A percentile compares a stretch with the other conserved stretches of the same genome.
These are phyloP conservation scores for Solanum arcanum DNA, from an alignment of 257 asterid genomes.

Conservation along the genomic window DNA sequence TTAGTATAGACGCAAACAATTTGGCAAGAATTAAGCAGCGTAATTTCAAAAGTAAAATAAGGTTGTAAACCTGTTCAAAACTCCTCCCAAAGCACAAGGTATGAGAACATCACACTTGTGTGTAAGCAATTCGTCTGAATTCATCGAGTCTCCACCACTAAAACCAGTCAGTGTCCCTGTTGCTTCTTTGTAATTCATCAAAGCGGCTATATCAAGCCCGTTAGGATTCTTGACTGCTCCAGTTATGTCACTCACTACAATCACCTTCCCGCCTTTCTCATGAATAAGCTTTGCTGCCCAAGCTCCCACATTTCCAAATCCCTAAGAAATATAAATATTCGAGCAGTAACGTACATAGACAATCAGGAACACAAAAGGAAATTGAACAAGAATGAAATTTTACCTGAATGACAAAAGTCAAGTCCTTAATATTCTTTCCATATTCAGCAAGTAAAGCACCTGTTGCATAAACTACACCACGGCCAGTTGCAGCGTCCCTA, in stretches of 20 bases:
- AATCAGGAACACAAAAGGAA: neutral
- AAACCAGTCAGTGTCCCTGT: constrained; percentile 51
- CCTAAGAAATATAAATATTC: constrained; percentile 24
- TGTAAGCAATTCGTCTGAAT: constrained; percentile 51
- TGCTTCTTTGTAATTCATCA: constrained; percentile 51
- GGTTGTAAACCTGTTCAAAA: constrained; percentile 51
- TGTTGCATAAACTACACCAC: constrained; percentile 79
- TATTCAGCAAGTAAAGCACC: constrained; percentile 81
- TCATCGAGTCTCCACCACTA: constrained; percentile 58
- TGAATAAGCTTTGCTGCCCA: constrained; percentile 86
- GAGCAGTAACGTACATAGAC: neutral
- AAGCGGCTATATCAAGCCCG: constrained; percentile 66
- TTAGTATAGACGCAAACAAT: neutral
- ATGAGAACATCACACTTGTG: constrained; percentile 82
- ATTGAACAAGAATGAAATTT: neutral
- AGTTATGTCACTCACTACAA: constrained; percentile 84
- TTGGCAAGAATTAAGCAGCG: no score
- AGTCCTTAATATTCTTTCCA: constrained; percentile 65
- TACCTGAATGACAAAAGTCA: constrained; percentile 78
- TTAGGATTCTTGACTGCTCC: constrained; percentile 60
- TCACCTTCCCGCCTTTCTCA: constrained; percentile 73
- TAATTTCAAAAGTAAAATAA: neutral
- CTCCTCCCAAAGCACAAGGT: constrained; percentile 95
- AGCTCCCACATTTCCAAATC: constrained; percentile 87
- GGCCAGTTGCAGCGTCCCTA: constrained; percentile 93